These are phyloP conservation scores for Kluyveromyces lactis DNA, from an alignment of 805 yeast genomes.

Conservation along the genomic window DNA sequence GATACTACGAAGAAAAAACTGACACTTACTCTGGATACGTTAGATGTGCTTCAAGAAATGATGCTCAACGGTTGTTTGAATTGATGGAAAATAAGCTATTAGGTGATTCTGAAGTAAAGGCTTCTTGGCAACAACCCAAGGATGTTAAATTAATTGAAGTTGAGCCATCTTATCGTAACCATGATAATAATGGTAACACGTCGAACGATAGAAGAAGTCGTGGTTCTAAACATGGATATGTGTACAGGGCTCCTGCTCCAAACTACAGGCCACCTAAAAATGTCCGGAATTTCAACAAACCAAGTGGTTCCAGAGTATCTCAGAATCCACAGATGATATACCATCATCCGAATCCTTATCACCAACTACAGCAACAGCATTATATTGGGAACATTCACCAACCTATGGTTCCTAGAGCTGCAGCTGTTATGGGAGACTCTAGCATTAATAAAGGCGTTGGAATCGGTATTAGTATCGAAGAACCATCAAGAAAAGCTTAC, in stretches of 20 bases:
- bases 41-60: constrained; percentile 15
- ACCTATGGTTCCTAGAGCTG: background rate
- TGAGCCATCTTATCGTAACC: background rate
- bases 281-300: background rate
- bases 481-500: background rate
- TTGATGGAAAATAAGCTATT: constrained; percentile 20
- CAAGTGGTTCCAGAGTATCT: background rate
- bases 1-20: constrained; percentile 11
- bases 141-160: background rate
- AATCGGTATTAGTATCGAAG: too few species aligned
- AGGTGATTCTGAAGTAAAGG: constrained; percentile 22
- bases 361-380: background rate
- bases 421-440: too few species aligned
- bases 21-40: constrained; percentile 21
- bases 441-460: too few species aligned
- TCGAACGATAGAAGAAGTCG: background rate
- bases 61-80: constrained; percentile 16
- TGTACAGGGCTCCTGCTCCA: constrained; percentile 4
- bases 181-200: background rate
- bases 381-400: background rate
- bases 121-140: constrained; percentile 14
- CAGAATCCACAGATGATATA: background rate
- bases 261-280: constrained; percentile 2
- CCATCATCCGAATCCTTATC: background rate
- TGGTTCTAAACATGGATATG: background rate